Evolutionary conservation across 176 grass and related monocot species (phyloP).

Genomic region (Oryza coarctata): DNA sequence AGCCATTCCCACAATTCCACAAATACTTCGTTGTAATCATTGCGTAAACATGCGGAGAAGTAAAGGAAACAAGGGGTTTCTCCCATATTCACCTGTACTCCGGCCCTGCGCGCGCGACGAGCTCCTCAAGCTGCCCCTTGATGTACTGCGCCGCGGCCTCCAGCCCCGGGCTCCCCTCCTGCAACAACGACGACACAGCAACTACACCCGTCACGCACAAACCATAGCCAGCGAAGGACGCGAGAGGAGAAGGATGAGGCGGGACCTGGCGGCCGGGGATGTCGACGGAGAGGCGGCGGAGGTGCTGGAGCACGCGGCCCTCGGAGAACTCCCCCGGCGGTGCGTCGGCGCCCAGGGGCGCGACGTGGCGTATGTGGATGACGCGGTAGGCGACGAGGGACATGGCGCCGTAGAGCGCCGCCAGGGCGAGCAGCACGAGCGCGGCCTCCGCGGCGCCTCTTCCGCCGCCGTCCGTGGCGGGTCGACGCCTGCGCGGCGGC

Average conservation of each 20-base stretch:
- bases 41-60: neutral
- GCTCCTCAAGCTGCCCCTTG: constrained; percentile 63
- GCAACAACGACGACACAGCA: constrained; percentile 19
- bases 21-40: neutral
- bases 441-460: constrained; percentile 27
- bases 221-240: neutral
- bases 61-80: neutral
- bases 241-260: neutral
- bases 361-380: constrained; percentile 88
- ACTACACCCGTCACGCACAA: neutral
- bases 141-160: constrained; percentile 88
- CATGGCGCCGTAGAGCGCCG: constrained; percentile 60
- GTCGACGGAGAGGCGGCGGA: constrained; percentile 71
- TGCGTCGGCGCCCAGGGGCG: constrained; percentile 60
- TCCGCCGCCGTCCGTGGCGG: neutral
- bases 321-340: constrained; percentile 64
- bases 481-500: constrained; percentile 2
- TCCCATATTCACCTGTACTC: constrained; percentile 60
- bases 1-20: neutral
- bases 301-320: constrained; percentile 72
- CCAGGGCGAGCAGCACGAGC: constrained; percentile 67
- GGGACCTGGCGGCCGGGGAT: constrained; percentile 75
- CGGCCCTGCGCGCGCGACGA: constrained; percentile 55
- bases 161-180: constrained; percentile 84
- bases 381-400: constrained; percentile 59